phyloP scores from a whole-genome alignment of 208 protist genomes.

The Hexamita inflata region DNA sequence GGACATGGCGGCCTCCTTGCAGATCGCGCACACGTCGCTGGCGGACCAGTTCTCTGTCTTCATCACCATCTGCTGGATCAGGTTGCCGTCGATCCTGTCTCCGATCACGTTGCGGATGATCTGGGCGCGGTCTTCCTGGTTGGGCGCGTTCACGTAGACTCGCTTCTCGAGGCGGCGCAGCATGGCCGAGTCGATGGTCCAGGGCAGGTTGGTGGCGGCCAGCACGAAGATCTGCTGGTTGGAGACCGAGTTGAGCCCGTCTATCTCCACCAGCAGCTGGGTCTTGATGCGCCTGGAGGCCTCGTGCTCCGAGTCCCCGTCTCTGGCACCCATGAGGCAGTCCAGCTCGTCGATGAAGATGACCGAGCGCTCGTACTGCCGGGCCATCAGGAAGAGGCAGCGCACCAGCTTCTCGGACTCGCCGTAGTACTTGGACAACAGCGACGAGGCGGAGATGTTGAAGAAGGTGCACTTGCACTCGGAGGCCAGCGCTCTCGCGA shows the following conservation, averaged over 20 bases:
- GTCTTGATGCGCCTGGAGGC: not conserved
- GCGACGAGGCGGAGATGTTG: not conserved
- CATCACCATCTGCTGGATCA: not conserved
- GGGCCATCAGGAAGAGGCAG: conserved; percentile 13
- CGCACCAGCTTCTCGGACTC: conserved; percentile 25
- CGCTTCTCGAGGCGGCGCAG: conserved; percentile 18
- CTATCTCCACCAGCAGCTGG: conserved; percentile 3
- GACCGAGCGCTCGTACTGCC: conserved; percentile 16
- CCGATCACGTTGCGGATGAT: not conserved
- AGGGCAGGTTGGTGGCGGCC: conserved; percentile 14
- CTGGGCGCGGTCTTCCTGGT: not conserved
- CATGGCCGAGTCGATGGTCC: conserved; percentile 14
- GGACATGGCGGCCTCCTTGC: conserved; percentile 87
- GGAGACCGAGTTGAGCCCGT: not conserved
- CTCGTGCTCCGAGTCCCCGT: not conserved
- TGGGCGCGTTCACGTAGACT: not conserved
- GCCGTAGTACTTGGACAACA: conserved; percentile 11
- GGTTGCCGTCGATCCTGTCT: not conserved
- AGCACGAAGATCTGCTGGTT: conserved; percentile 2
- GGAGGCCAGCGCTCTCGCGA: conserved; percentile 1
- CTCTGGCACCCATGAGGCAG: not conserved
- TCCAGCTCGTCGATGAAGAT: conserved; percentile 24
- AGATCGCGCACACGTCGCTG: conserved; percentile 75
- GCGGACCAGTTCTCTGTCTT: conserved; percentile 53
- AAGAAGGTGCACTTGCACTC: conserved; percentile 14